Percentiles rank a stretch among this genome's conserved stretches.
These are phyloP conservation scores for Aciculoconidium aculeatum DNA, from an alignment of 805 yeast species.

Conservation along the genomic window DNA sequence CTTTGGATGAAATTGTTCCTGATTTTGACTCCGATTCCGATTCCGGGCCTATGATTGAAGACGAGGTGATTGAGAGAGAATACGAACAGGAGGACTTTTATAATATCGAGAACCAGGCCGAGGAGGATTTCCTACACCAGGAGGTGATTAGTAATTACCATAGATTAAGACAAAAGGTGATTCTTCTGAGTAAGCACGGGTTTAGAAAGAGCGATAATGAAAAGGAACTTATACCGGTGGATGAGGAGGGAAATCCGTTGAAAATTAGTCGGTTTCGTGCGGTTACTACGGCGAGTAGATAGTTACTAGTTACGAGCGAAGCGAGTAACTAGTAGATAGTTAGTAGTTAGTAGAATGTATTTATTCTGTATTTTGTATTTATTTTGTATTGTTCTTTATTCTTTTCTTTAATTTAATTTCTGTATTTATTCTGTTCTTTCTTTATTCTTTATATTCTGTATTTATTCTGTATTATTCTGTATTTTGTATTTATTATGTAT, in stretches of 20 bases:
- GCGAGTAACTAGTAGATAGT: too few relatives aligned
- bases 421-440: too few relatives aligned
- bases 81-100: conserved; percentile 8
- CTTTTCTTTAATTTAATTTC: too few relatives aligned
- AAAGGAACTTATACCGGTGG: conserved; percentile 61
- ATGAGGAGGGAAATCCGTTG: conserved; percentile 53
- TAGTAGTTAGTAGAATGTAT: too few relatives aligned
- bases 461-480: too few relatives aligned
- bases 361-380: too few relatives aligned
- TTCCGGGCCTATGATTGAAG: conserved; percentile 34
- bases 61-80: conserved; percentile 39
- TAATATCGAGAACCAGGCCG: conserved; percentile 15
- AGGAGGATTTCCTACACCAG: conserved; percentile 28
- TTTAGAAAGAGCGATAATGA: conserved; percentile 42
- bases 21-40: conserved; percentile 27
- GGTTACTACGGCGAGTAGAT: too few relatives aligned
- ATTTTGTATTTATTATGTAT: too few relatives aligned
- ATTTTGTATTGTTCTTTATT: too few relatives aligned
- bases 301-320: too few relatives aligned
- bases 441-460: too few relatives aligned
- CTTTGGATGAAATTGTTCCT: conserved; percentile 16
- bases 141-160: conserved; percentile 54
- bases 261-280: conserved; percentile 66
- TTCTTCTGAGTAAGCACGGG: conserved; percentile 34
- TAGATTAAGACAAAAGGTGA: conserved; percentile 46